Percentiles rank a stretch among this genome's conserved stretches.
These are phyloP conservation scores for Phanerodontia chrysosporium DNA, from an alignment of 768 basidiomycete species.

Conservation along the genomic window DNA sequence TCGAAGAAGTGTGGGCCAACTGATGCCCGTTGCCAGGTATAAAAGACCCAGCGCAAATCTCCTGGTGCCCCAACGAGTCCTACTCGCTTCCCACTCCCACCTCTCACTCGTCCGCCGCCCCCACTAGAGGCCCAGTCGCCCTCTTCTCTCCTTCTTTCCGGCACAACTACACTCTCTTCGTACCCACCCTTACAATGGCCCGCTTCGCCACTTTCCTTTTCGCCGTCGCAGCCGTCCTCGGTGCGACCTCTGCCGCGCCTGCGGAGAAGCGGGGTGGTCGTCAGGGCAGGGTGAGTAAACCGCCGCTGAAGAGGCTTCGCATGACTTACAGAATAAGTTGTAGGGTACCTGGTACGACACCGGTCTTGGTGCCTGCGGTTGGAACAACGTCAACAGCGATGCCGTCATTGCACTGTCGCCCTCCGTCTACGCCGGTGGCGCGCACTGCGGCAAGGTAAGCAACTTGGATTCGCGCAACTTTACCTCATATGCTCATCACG, in stretches of 20 bases:
- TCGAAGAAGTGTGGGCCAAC: neutral
- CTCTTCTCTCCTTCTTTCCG: constrained; percentile 20
- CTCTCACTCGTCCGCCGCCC: neutral
- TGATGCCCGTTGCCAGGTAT: constrained; percentile 9
- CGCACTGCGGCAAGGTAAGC: constrained; percentile 59
- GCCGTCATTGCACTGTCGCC: constrained; percentile 61
- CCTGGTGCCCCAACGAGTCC: constrained; percentile 17
- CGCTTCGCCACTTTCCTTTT: constrained; percentile 33
- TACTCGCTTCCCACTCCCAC: constrained; percentile 21
- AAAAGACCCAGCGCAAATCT: constrained; percentile 10
- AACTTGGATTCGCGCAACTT: neutral
- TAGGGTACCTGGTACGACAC: constrained; percentile 70
- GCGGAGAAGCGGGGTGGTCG: constrained; percentile 50
- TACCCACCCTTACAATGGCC: constrained; percentile 33
- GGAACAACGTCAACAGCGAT: constrained; percentile 42
- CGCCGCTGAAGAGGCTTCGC: neutral
- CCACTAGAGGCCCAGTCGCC: constrained; percentile 1
- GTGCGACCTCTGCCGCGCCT: constrained; percentile 43
- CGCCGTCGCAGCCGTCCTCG: constrained; percentile 39
- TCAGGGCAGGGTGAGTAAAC: constrained; percentile 48
- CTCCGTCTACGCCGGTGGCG: constrained; percentile 47
- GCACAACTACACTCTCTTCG: constrained; percentile 11
- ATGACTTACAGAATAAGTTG: constrained; percentile 4
- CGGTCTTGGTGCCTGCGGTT: constrained; percentile 62
- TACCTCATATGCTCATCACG: neutral